Conservation (phyloP, 345 rosid genomes). For the Salix caprea region DNA sequence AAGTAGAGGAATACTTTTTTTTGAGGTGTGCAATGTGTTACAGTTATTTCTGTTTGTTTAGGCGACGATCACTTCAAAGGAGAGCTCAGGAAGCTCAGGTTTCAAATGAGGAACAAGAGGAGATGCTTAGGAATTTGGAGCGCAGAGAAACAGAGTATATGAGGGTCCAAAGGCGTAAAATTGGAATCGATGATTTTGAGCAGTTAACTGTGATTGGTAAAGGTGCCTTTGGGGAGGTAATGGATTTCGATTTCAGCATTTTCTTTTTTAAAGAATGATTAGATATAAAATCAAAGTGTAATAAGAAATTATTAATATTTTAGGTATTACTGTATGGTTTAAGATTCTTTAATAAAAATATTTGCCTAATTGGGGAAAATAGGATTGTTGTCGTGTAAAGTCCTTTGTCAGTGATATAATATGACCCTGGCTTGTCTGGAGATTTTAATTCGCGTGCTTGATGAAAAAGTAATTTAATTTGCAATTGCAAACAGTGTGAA, state of each 20-base stretch:
- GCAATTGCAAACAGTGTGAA: not conserved
- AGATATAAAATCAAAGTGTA: not conserved
- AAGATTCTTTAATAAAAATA: not conserved
- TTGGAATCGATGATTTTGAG: constrained; percentile 93
- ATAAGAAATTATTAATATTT: not conserved
- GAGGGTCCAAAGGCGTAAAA: constrained; percentile 92
- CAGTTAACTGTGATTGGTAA: constrained; percentile 79
- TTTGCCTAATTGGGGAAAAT: not conserved
- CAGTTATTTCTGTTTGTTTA: constrained; percentile 21
- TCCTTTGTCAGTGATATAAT: not conserved
- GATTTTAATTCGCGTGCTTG: not conserved
- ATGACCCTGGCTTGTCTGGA: not conserved
- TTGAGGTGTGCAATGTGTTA: not conserved
- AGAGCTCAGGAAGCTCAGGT: constrained; percentile 83
- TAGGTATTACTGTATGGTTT: no score
- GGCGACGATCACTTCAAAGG: constrained; percentile 75
- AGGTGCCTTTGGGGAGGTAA: constrained; percentile 99
- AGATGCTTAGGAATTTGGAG: constrained; percentile 83
- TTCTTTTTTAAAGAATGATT: not conserved
- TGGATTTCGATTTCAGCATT: not conserved
- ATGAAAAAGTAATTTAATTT: not conserved
- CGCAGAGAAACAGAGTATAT: constrained; percentile 87
- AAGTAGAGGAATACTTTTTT: not conserved
- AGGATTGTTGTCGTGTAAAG: not conserved
- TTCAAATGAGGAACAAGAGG: constrained; percentile 77